Base-by-base conservation (phyloP, 2,329 filamentous ascomycete species). In the Colletotrichum scovillei region DNA sequence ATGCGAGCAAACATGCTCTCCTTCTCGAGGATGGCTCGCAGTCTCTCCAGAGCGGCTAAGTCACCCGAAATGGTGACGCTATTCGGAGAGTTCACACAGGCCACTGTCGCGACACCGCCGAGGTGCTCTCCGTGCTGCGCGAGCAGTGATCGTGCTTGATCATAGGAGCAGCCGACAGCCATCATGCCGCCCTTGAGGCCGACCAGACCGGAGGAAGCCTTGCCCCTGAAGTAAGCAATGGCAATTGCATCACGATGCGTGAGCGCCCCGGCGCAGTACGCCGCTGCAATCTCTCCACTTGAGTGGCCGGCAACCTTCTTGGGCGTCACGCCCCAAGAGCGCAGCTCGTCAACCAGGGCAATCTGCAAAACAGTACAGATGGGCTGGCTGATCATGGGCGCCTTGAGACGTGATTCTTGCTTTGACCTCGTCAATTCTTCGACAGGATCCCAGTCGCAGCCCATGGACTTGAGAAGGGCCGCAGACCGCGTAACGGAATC, bases 221-320 rank as follows among this genome's bases (percentile, higher is more conserved):
- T 68, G 1, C 69, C 69, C 1, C 69, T 66, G 7, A n/a, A 69
- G 52, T 69, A 72, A 0, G 69, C 69, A 6, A 58, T 53, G 1
- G 14, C 65, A 0, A 64, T 6, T 1, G 65, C 57, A 8, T 72
- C 69, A 11, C 59, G 38, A 14, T 63, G 65, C 0, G 65, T 69
- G 16, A 72, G 42, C 4, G 53, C 57, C 3, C 69, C 69, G 0
- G 67, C 42, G n/a, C 74, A 74, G 63, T 82, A 84, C 1, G 82
- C 83, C 4, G 83, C 84, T 12, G 79, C 80, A 56, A 84, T 83
- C 74, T 85, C 83, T 8, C 83, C 83, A 28, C 78, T 81, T 0
- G 81, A 84, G 67, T 85, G 83, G 1, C 84, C 83, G 1, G 81
- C 76, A 0, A 83, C 81, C 16, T 72, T 69, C n/a, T 74, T 22